Conservation (phyloP, 805 yeast genomes). For the Yamadazyma tumulicola region DNA sequence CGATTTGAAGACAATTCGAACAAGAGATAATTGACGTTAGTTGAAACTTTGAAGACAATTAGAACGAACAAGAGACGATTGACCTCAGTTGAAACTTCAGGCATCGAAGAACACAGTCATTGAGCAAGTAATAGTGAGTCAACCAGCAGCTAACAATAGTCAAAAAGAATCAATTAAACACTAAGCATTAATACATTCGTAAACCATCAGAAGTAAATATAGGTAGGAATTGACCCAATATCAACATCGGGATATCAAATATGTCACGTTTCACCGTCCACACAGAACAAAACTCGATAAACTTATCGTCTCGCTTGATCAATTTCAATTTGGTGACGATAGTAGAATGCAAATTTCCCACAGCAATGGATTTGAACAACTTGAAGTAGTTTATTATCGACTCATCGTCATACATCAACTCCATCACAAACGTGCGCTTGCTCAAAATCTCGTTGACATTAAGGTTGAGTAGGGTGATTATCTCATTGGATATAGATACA, state of each 20-base stretch:
- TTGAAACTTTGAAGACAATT: too few relatives aligned
- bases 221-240: conserved; percentile 79
- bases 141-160: too few relatives aligned
- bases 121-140: too few relatives aligned
- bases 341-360: conserved; percentile 57
- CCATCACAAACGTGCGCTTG: conserved; percentile 66
- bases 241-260: conserved; percentile 80
- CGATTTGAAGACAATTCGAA: too few relatives aligned
- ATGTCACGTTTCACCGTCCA: conserved; percentile 85
- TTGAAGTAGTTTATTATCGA: conserved; percentile 70
- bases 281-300: conserved; percentile 66
- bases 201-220: conserved; percentile 39
- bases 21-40: too few relatives aligned
- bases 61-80: too few relatives aligned
- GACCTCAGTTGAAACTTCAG: too few relatives aligned
- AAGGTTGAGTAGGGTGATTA: conserved; percentile 66
- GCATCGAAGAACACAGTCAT: too few relatives aligned
- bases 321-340: conserved; percentile 51
- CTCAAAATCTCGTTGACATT: conserved; percentile 54
- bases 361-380: conserved; percentile 67
- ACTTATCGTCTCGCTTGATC: conserved; percentile 26
- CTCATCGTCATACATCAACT: conserved; percentile 72
- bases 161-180: too few relatives aligned
- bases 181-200: conserved; percentile 29
- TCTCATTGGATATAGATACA: conserved; percentile 73